Conservation (phyloP, 805 yeast genomes). For the Nakazawaea ishiwadae region DNA sequence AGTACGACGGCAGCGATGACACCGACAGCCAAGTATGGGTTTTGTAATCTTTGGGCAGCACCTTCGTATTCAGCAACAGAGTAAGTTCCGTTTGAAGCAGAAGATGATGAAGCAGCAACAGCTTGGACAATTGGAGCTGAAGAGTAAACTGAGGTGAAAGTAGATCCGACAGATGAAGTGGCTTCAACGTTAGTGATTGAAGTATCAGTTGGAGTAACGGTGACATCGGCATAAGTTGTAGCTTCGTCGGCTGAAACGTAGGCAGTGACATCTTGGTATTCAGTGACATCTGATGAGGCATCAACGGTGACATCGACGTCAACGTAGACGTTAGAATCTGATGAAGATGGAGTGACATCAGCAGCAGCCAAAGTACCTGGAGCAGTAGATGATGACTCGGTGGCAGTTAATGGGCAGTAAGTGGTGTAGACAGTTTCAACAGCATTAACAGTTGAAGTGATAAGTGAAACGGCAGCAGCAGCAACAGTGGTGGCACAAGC, state of each 20-base stretch:
- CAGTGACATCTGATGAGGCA: slow-evolving; percentile 12
- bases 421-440: slow-evolving; percentile 34
- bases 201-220: slow-evolving; percentile 14
- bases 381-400: slow-evolving; percentile 14
- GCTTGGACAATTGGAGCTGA: slow-evolving; percentile 19
- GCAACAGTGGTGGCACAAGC: slow-evolving; percentile 17
- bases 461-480: slow-evolving; percentile 21
- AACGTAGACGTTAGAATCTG: slow-evolving; percentile 14
- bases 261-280: slow-evolving; percentile 21
- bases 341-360: slow-evolving; percentile 10
- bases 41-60: slow-evolving; percentile 7
- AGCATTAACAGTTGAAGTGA: slow-evolving; percentile 30
- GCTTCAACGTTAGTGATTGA: slow-evolving; percentile 20
- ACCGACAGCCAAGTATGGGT: neutral
- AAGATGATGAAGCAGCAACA: slow-evolving; percentile 12
- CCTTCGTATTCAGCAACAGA: slow-evolving; percentile 9
- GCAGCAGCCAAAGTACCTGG: slow-evolving; percentile 12
- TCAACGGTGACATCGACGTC: slow-evolving; percentile 11
- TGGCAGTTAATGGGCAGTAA: slow-evolving; percentile 26
- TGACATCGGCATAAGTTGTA: slow-evolving; percentile 13
- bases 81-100: slow-evolving; percentile 3
- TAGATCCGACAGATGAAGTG: slow-evolving; percentile 21
- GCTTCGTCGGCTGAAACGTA: slow-evolving; percentile 18
- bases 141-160: slow-evolving; percentile 25
- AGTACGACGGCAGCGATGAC: slow-evolving; percentile 13